Evolutionary conservation across 2,329 filamentous ascomycete species (phyloP).

Genomic region (Microascus cirrosus): DNA sequence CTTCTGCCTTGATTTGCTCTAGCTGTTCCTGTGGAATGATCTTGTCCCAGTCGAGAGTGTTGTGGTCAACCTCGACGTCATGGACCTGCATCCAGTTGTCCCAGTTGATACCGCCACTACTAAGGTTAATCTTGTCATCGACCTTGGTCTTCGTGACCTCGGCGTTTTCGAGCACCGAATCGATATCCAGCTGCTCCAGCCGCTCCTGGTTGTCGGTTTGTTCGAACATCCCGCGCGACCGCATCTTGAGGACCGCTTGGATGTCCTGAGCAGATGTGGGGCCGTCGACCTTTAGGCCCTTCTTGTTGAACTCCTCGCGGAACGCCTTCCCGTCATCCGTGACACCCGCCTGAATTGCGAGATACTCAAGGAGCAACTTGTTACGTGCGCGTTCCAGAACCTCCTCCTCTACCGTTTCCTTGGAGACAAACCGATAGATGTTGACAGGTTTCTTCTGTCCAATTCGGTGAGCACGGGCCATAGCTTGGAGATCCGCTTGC

Average conservation of each 20-base stretch:
- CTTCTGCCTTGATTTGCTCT: constrained; percentile 78
- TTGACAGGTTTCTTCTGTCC: constrained; percentile 94
- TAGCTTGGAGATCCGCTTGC: constrained; percentile 93
- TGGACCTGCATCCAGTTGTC: constrained; percentile 98
- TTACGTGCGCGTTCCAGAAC: constrained; percentile 92
- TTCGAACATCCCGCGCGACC: constrained; percentile 99
- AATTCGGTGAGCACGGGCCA: constrained; percentile 96
- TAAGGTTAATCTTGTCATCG: constrained; percentile 81
- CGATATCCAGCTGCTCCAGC: constrained; percentile 93
- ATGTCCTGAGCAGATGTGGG: constrained; percentile 91
- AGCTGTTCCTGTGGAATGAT: constrained; percentile 94
- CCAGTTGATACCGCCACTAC: constrained; percentile 72
- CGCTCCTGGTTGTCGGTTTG: constrained; percentile 95
- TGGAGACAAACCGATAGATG: constrained; percentile 91
- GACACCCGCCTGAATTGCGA: constrained; percentile 93
- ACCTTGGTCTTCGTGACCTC: constrained; percentile 96
- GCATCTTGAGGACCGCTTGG: constrained; percentile 89
- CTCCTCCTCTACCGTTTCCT: constrained; percentile 97
- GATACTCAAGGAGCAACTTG: constrained; percentile 93
- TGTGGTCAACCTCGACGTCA: constrained; percentile 84
- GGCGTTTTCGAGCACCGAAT: constrained; percentile 91
- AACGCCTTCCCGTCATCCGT: constrained; percentile 87
- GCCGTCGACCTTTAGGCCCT: constrained; percentile 62
- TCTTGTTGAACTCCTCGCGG: constrained; percentile 65
- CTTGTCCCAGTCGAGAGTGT: constrained; percentile 84